A percentile compares a stretch with the other conserved stretches of the same genome.
phyloP scores from a whole-genome alignment of 108 stramenopile genomes.

The Cafeteria roenbergensis region DNA sequence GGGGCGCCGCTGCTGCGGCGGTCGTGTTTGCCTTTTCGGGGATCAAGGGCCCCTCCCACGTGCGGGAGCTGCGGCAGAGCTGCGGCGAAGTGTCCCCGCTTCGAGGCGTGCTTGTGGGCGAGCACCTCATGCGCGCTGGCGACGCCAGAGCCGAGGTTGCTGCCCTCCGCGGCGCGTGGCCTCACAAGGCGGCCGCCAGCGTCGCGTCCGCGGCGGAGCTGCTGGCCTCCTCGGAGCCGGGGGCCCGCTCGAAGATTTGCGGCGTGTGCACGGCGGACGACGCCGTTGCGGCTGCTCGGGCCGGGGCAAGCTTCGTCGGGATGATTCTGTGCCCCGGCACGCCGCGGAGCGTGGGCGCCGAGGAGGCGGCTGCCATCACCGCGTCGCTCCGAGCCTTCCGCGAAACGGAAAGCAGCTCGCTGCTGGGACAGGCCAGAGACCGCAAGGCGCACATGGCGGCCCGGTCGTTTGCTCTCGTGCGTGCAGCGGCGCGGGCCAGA shows the following conservation, averaged over 20 bases:
- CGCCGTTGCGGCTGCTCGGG: slow-evolving; percentile 68
- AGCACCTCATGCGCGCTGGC: slow-evolving; percentile 82
- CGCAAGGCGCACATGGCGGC: neutral
- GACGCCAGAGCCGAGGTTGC: slow-evolving; percentile 66
- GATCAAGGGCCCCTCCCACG: slow-evolving; percentile 66
- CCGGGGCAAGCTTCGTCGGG: slow-evolving; percentile 84
- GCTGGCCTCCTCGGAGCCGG: slow-evolving; percentile 63
- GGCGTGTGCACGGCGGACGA: slow-evolving; percentile 76
- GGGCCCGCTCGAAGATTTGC: slow-evolving; percentile 75
- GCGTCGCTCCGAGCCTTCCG: slow-evolving; percentile 64
- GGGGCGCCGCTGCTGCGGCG: slow-evolving; percentile 19
- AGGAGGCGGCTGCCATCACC: slow-evolving; percentile 59
- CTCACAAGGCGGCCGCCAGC: neutral
- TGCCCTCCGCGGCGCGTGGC: slow-evolving; percentile 36
- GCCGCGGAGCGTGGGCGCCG: slow-evolving; percentile 55
- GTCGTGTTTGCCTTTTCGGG: slow-evolving; percentile 66
- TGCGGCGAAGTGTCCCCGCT: slow-evolving; percentile 59
- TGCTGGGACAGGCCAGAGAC: neutral
- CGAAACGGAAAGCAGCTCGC: slow-evolving; percentile 47
- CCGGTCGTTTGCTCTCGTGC: neutral
- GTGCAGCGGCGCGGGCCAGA: slow-evolving; percentile 28
- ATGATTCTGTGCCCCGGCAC: slow-evolving; percentile 78
- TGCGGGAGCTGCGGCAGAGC: slow-evolving; percentile 36
- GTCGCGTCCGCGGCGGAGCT: slow-evolving; percentile 19
- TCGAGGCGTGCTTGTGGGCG: slow-evolving; percentile 85